A percentile compares a stretch with the other conserved stretches of the same genome.
These are phyloP conservation scores for Termitomyces sp. DNA, from an alignment of 768 basidiomycete species.

Conservation along the genomic window DNA sequence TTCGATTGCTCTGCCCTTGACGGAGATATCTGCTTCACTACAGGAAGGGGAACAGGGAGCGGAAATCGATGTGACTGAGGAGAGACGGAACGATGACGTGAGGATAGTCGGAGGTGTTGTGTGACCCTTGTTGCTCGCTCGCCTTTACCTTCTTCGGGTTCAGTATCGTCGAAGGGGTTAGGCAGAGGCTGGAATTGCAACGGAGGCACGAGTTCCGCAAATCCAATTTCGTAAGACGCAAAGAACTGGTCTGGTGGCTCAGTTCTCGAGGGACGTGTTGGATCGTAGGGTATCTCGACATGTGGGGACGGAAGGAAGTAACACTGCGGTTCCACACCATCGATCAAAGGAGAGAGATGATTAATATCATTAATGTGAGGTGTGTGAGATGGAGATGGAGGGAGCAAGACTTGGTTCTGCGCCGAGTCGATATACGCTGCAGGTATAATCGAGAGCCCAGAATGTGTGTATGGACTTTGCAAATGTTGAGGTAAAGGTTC, in stretches of 20 bases:
- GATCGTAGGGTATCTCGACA: constrained; percentile 10
- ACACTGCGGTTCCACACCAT: constrained; percentile 22
- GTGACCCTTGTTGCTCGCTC: constrained; percentile 53
- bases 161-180: constrained; percentile 10
- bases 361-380: constrained; percentile 22
- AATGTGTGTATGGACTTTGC: constrained; percentile 28
- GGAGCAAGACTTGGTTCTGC: constrained; percentile 48
- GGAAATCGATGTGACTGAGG: constrained; percentile 53
- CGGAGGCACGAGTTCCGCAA: constrained; percentile 11
- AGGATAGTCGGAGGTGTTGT: constrained; percentile 51
- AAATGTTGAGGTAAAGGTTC: constrained; percentile 17
- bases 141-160: constrained; percentile 55
- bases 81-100: constrained; percentile 57
- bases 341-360: constrained; percentile 20
- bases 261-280: constrained; percentile 10
- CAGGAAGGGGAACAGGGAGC: constrained; percentile 21
- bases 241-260: constrained; percentile 2
- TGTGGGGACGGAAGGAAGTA: constrained; percentile 24
- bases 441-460: constrained; percentile 27
- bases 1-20: not conserved
- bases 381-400: constrained; percentile 26
- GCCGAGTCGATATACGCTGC: constrained; percentile 30
- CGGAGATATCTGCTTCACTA: constrained; percentile 4
- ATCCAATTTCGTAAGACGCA: constrained; percentile 12
- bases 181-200: constrained; percentile 11